Evolutionary conservation across 495 filamentous ascomycete genomes (phyloP).

Genomic region (Astrocystis sublimbata): DNA sequence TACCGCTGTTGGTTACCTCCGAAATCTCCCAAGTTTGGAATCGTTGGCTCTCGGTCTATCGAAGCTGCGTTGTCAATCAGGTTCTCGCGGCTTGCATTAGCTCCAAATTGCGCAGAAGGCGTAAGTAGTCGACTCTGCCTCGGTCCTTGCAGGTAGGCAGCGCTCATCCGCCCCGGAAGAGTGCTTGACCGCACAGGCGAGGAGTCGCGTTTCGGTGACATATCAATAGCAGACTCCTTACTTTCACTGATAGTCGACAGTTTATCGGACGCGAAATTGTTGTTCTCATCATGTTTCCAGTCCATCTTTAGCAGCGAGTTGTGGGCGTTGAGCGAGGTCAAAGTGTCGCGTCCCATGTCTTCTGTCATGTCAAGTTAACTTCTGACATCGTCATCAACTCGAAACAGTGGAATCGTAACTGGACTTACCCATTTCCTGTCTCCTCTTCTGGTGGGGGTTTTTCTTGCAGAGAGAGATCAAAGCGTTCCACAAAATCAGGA

Average conservation of each 20-base stretch:
- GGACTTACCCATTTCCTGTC: slow-evolving; percentile 83
- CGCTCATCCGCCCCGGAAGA: slow-evolving; percentile 15
- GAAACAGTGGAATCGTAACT: neutral
- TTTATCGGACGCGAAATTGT: slow-evolving; percentile 37
- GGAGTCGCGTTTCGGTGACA: slow-evolving; percentile 16
- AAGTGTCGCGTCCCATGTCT: slow-evolving; percentile 76
- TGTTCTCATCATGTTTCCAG: slow-evolving; percentile 33
- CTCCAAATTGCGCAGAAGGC: slow-evolving; percentile 20
- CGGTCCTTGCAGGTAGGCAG: slow-evolving; percentile 2
- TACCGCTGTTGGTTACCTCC: slow-evolving; percentile 17
- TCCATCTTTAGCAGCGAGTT: slow-evolving; percentile 78
- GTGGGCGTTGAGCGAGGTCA: slow-evolving; percentile 86
- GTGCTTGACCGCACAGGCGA: slow-evolving; percentile 25
- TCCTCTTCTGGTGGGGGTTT: slow-evolving; percentile 83
- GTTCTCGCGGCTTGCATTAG: slow-evolving; percentile 33
- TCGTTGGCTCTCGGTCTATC: slow-evolving; percentile 29
- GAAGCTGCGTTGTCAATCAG: slow-evolving; percentile 29
- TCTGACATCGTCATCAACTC: neutral
- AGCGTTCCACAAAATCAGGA: slow-evolving; percentile 88
- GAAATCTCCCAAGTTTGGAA: slow-evolving; percentile 32
- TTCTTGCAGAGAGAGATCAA: slow-evolving; percentile 77
- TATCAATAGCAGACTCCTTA: slow-evolving; percentile 18
- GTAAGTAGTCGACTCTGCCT: slow-evolving; percentile 35
- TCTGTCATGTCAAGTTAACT: slow-evolving; percentile 52
- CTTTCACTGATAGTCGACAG: slow-evolving; percentile 22